Conservation (phyloP, 768 basidiomycete species). For the Leccinum subgranulosum region DNA sequence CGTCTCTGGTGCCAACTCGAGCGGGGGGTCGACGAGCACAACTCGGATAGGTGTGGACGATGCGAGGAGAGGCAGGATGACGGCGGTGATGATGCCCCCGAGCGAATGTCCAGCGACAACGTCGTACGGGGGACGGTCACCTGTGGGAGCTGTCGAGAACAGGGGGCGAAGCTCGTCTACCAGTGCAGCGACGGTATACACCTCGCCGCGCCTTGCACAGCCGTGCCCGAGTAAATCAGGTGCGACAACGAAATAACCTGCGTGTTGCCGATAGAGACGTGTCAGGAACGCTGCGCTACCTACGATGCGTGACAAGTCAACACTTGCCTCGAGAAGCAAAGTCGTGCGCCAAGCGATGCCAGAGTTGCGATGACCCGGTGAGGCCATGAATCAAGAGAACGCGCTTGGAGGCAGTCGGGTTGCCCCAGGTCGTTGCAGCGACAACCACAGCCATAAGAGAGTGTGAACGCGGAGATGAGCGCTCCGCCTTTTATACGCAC, state of each 20-base stretch:
- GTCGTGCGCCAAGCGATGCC: conserved; percentile 11
- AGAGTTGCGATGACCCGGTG: conserved; percentile 9
- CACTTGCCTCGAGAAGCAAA: conserved; percentile 18
- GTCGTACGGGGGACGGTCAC: neutral
- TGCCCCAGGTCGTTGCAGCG: conserved; percentile 14
- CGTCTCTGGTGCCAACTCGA: neutral
- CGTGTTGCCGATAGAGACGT: neutral
- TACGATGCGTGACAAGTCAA: neutral
- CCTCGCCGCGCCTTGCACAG: neutral
- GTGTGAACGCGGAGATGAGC: neutral
- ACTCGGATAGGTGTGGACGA: neutral
- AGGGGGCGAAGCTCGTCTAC: conserved; percentile 12
- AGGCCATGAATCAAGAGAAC: conserved; percentile 24
- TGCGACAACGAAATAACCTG: conserved; percentile 25
- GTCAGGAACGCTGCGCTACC: neutral
- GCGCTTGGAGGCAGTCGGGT: conserved; percentile 16
- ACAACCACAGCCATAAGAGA: neutral
- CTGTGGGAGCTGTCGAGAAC: neutral
- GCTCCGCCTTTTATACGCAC: neutral
- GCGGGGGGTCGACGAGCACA: neutral
- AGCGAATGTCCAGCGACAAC: neutral
- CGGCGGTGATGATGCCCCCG: neutral
- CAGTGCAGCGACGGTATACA: conserved; percentile 16
- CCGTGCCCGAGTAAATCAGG: conserved; percentile 26
- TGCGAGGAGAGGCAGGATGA: neutral